Evolutionary conservation across 83 land plant genomes (phyloP), one percentile per base, ranked within the genome.

Genomic region (Picea mariana): DNA sequence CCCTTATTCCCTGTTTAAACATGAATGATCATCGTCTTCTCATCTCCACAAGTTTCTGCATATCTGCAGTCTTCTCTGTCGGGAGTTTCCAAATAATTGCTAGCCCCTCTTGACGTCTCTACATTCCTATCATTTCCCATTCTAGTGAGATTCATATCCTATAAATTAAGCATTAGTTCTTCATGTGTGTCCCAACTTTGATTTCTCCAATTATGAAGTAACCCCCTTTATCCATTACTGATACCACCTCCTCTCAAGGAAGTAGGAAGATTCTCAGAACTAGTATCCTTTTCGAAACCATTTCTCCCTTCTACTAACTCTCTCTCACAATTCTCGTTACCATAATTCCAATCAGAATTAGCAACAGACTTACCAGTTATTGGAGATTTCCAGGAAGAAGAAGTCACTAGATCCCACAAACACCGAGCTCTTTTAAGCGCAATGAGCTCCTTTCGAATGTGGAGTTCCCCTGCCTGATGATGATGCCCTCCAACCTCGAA

Each of bases 361-460:
- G 77, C 23, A 73, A 20, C 77, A 44, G 40, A 5, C 20, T 34
- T 24, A 67, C 15, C 79, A 38, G 83, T 85, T 4, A 83, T 18
- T 24, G 92, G 93, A n/a, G 93, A 87, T 27, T 83, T 83, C 87
- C 90, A 86, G 2, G 91, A 87, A 16, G 95, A 88, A 42, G 87
- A 85, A 20, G 93, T 93, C n/a, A 89, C 88, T 2, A 93, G 95
- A 82, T 93, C 95, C 27, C 91, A 84, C 3, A 93, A 64, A 21
- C 77, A 86, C 34, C 90, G 77, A 81, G 85, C 83, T 77, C 86
- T 82, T 61, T 89, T 91, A 12, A 93, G 87, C 17, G 87, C 88
- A 52, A 85, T 91, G 34, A 93, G 89, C 75, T 93, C 91, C 84
- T 89, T 90, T 84, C 88, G 79, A 38, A 90, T 81, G 61, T 90